phyloP scores from a whole-genome alignment of 176 grass and related monocot genomes.

The Carex pumila region DNA sequence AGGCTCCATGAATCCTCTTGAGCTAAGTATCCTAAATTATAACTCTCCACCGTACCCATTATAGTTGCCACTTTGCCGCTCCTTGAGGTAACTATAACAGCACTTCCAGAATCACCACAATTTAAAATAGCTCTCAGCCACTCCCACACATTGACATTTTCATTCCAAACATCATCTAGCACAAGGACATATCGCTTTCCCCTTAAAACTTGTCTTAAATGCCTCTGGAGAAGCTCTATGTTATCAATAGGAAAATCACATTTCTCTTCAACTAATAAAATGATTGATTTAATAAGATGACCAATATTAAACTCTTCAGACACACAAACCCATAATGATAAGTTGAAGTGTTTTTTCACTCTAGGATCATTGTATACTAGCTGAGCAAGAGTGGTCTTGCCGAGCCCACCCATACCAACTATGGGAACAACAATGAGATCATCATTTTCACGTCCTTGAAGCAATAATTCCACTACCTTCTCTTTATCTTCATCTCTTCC shows the following conservation, averaged over 20 bases:
- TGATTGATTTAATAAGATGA: background rate
- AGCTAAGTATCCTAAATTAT: background rate
- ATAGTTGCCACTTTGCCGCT: background rate
- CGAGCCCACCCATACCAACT: slow-evolving; percentile 37
- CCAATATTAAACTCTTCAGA: slow-evolving; percentile 21
- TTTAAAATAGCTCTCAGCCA: background rate
- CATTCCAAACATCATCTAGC: slow-evolving; percentile 38
- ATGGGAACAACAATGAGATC: slow-evolving; percentile 26
- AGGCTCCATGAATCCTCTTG: slow-evolving; percentile 22
- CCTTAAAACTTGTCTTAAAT: background rate
- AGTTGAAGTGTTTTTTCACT: slow-evolving; percentile 8
- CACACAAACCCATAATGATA: slow-evolving; percentile 30
- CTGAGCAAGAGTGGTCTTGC: slow-evolving; percentile 36
- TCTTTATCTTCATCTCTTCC: slow-evolving; percentile 23
- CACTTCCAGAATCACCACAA: slow-evolving; percentile 15
- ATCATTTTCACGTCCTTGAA: background rate
- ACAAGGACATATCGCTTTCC: slow-evolving; percentile 13
- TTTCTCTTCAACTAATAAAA: background rate
- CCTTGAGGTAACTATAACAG: slow-evolving; percentile 27
- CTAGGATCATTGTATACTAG: slow-evolving; percentile 25
- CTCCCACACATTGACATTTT: slow-evolving; percentile 1
- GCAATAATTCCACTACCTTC: slow-evolving; percentile 11
- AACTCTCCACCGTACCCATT: background rate
- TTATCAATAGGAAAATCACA: background rate
- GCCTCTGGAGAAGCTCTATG: background rate